A percentile compares a stretch with the other conserved stretches of the same genome.
Evolutionary conservation across 352 stramenopile genomes (phyloP).

Genomic region (Pythium aquatile): DNA sequence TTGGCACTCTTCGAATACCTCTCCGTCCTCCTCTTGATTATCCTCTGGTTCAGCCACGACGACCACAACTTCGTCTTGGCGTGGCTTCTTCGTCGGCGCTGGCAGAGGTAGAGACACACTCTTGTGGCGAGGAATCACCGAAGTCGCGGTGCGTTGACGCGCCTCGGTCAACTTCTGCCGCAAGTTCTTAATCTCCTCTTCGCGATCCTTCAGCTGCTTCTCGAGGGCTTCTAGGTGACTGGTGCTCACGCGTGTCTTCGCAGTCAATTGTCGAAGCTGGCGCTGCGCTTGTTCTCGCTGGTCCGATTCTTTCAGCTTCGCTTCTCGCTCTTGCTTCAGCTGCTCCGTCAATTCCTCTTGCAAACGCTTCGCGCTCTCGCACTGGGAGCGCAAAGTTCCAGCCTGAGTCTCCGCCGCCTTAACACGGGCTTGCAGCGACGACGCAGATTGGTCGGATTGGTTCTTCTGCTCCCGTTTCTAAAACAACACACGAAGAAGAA

Average conservation of each 20-base stretch:
- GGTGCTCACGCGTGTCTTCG: constrained; percentile 62
- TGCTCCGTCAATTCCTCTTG: constrained; percentile 70
- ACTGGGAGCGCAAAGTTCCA: constrained; percentile 58
- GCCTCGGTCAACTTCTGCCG: constrained; percentile 70
- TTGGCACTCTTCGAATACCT: neutral
- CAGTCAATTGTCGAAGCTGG: constrained; percentile 58
- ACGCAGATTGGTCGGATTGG: constrained; percentile 88
- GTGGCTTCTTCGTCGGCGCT: constrained; percentile 30
- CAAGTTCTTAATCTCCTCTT: constrained; percentile 81
- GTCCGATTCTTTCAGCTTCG: constrained; percentile 57
- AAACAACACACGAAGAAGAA: constrained; percentile 20
- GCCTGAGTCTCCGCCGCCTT: constrained; percentile 78
- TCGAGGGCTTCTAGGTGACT: constrained; percentile 70
- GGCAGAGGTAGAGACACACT: neutral
- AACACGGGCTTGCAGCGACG: constrained; percentile 70
- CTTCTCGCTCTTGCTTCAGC: constrained; percentile 69
- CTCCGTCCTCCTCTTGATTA: constrained; percentile 20
- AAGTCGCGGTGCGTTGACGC: constrained; percentile 63
- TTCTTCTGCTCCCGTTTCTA: constrained; percentile 92
- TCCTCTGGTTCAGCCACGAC: neutral
- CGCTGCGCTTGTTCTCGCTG: constrained; percentile 71
- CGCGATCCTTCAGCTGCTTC: constrained; percentile 65
- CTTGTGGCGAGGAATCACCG: constrained; percentile 60
- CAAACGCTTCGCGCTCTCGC: constrained; percentile 59
- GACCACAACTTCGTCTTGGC: constrained; percentile 1